phyloP scores from a whole-genome alignment of 768 basidiomycete species.

The Leucocoprinus leucothites region DNA sequence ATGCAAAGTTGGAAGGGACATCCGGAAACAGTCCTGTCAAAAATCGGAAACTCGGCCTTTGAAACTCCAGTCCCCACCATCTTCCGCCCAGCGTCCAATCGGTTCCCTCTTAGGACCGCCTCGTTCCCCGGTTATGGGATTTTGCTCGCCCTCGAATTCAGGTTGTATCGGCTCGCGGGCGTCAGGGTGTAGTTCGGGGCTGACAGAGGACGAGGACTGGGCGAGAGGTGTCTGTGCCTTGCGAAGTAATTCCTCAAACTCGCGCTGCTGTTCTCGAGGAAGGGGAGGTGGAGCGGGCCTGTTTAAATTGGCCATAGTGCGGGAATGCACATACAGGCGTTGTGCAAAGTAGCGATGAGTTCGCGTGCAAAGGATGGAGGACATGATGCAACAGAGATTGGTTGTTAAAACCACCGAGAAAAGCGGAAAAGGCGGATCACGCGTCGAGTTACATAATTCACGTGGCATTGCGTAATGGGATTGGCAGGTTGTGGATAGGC shows the following conservation, averaged over 20 bases:
- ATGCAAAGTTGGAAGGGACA: too few species aligned
- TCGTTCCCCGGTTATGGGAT: constrained; percentile 80
- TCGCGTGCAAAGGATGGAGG: background rate
- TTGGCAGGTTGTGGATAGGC: background rate
- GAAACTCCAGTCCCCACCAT: constrained; percentile 84
- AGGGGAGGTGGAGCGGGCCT: constrained; percentile 75
- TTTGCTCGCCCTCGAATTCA: constrained; percentile 78
- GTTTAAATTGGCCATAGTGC: constrained; percentile 35
- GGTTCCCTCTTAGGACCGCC: constrained; percentile 90
- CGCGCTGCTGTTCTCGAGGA: constrained; percentile 71
- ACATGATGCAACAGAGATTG: background rate
- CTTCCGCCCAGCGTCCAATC: constrained; percentile 52
- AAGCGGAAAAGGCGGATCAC: too few species aligned
- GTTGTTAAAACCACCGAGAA: background rate
- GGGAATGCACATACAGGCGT: constrained; percentile 1
- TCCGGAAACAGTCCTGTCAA: constrained; percentile 25
- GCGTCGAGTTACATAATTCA: background rate
- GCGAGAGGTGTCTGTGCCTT: constrained; percentile 47
- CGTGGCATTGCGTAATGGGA: constrained; percentile 9
- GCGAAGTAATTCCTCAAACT: constrained; percentile 82
- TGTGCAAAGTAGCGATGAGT: background rate
- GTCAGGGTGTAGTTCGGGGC: constrained; percentile 62
- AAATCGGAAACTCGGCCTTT: constrained; percentile 89
- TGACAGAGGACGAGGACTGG: constrained; percentile 20
- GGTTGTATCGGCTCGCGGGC: constrained; percentile 52